Conservation (phyloP, 192 early-diverging fungal genomes). For the Geranomyces variabilis region DNA sequence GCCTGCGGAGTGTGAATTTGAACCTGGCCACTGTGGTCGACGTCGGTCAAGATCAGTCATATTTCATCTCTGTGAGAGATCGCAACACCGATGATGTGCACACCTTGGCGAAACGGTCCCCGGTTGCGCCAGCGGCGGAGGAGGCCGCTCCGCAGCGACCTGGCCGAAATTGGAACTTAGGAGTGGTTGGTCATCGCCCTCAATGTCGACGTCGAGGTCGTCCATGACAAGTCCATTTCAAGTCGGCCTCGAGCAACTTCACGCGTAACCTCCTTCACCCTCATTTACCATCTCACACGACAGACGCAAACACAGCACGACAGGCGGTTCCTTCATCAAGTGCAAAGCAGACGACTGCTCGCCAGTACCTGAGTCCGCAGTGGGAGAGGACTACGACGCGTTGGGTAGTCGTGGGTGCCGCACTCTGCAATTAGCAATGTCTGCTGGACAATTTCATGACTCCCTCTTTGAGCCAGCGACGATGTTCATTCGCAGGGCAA, state of each 20-base stretch:
- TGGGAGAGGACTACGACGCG: too few relatives aligned
- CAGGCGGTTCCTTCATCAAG: too few relatives aligned
- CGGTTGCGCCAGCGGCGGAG: neutral
- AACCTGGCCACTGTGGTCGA: neutral
- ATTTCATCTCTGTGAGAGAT: neutral
- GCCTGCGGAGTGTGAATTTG: neutral
- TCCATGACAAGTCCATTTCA: neutral
- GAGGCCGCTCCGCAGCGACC: neutral
- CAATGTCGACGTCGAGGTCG: conserved; percentile 25
- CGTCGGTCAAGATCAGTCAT: neutral
- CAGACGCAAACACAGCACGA: too few relatives aligned
- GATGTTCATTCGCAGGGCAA: too few relatives aligned
- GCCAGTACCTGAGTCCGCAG: too few relatives aligned
- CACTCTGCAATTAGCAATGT: too few relatives aligned
- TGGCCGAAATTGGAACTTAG: neutral
- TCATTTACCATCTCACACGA: too few relatives aligned
- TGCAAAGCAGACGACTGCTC: too few relatives aligned
- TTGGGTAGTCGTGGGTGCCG: too few relatives aligned
- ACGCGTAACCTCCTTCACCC: too few relatives aligned
- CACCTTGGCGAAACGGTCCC: neutral
- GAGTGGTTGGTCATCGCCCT: conserved; percentile 11
- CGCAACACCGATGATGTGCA: neutral
- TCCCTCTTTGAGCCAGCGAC: too few relatives aligned
- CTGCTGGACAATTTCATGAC: too few relatives aligned
- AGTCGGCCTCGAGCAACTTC: neutral